phyloP scores from a whole-genome alignment of 371 early-diverging fungal genomes.

The Smittium mucronatum region DNA sequence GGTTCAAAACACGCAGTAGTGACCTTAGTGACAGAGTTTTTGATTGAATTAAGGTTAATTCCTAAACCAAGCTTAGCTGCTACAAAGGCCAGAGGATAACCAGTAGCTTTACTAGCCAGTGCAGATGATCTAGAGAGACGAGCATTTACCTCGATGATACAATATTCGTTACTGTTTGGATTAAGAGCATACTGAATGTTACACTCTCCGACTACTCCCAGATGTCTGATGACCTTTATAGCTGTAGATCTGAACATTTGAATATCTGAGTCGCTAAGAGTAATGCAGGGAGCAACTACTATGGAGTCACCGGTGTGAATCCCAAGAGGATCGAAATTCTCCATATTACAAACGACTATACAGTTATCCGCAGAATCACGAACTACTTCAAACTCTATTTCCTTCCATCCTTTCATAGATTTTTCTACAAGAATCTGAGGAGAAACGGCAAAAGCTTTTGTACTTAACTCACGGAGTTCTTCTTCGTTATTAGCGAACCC shows the following conservation, averaged over 20 bases:
- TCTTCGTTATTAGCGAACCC: conserved; percentile 79
- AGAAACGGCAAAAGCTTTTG: conserved; percentile 71
- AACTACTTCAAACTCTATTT: conserved; percentile 94
- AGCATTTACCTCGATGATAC: conserved; percentile 94
- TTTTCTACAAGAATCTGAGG: conserved; percentile 88
- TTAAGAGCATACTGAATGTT: conserved; percentile 96
- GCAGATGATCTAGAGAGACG: conserved; percentile 85
- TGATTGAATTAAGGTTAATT: conserved; percentile 74
- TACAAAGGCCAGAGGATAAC: conserved; percentile 94
- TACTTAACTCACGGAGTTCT: conserved; percentile 60
- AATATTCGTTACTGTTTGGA: conserved; percentile 80
- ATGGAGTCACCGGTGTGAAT: conserved; percentile 97
- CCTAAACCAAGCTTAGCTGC: conserved; percentile 91
- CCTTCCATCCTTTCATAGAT: conserved; percentile 97
- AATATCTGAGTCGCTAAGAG: conserved; percentile 88
- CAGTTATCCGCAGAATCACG: conserved; percentile 85
- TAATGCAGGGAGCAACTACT: conserved; percentile 90
- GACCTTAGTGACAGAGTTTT: conserved; percentile 81
- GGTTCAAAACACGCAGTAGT: conserved; percentile 95
- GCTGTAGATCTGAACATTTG: conserved; percentile 88
- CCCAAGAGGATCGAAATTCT: conserved; percentile 95
- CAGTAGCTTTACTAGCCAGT: conserved; percentile 92
- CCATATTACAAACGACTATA: conserved; percentile 97
- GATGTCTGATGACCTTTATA: conserved; percentile 64
- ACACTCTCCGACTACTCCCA: conserved; percentile 94